Base-by-base conservation (phyloP, 2,329 filamentous ascomycete genomes). In the Pseudocercospora cruenta region DNA sequence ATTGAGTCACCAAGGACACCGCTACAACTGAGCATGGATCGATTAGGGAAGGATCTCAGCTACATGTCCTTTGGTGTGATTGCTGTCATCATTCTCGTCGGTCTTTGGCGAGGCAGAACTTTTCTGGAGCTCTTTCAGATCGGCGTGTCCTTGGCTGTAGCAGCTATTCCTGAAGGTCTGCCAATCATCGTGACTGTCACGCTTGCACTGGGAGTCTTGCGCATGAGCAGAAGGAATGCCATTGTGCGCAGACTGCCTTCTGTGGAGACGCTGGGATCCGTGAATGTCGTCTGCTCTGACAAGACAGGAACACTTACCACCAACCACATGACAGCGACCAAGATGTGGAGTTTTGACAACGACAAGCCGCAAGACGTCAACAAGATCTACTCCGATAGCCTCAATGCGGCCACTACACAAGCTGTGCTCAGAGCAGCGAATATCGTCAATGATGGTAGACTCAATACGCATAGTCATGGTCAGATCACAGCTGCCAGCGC, bases 131-230 rank as follows among this genome's bases (percentile, higher is more conserved):
- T 99, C 75, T 99, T 99, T 75, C 96, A 95, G 31, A 97, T 98
- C 72, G 96, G 94, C 16, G 95, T 99, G 53, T 98, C 95, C 9
- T 86, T 99, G 45, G 95, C 95, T 26, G 95, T 99, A 9, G 95
- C 95, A 49, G 94, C 94, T 16, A 98, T 98, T 73, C 94, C 94
- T 0, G 94, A 98, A 82, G 95, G 95, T 21, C 84, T 99, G 5
- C 95, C 95, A 0, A 99, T 99, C 75, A 99, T 99, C 73, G 96
- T 99, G 31, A 99, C 95, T 0, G 95, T 99, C 36, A 99, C 95
- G 0, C 84, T 99, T 63, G 95, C 95, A 45, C 85, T 99, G 14
- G 96, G 95, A 14, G 96, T 99, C 8, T 88, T 99, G 75, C 90
- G 95, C 65, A 99, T 99, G 95, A 96, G 95, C 67, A 93, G 90